Base-by-base conservation (phyloP, 1,139 yeast genomes). In the Yamadazyma atlantica region DNA sequence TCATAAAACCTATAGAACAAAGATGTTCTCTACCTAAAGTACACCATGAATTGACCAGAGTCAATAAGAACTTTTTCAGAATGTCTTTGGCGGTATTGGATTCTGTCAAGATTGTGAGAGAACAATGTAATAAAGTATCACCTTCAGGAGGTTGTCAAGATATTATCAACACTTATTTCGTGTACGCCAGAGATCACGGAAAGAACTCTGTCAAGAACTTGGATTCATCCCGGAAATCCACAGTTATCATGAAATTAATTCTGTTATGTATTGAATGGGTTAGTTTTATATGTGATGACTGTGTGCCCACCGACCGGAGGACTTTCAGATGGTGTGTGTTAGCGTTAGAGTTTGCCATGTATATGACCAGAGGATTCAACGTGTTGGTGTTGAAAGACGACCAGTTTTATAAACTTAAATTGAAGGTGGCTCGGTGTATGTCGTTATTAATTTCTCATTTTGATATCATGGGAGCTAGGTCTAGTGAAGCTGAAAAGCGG, bases 381-480 rank as follows among this genome's bases (percentile, higher is more conserved):
- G 88, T 92, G 32, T 67, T 90, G 41, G 88, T 90, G 0, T 69
- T 92, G 34, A 79, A 78, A 41, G 88, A 87, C 44, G 86, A 80
- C 16, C 92, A 86, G 53, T 92, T 90, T 55, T 69, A 76, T 40
- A 66, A 73, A 35, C 66, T 92, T 50, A 82, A 89, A 50, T 74
- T 80, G 39, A 89, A 88, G 55, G 96, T 92, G 32, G 96, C 97
- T 0, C 86, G 95, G 2, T 89, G 97, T 61, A 89, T 92, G 94
- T 82, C 97, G 1, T 68, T 92, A 38, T 72, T 92, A 45, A 90
- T 92, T 46, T 87, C 97, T 0, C 98, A 92, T 64, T 92, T 92
- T 56, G 98, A 92, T 64, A 89, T 92, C 40, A 92, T 92, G 96
- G 98, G 98, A 37, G 97, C 97, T 0, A 75, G 97, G 53, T 85